phyloP scores from a whole-genome alignment of 1,284 basidiomycete genomes.

The Exobasidium rhododendri region DNA sequence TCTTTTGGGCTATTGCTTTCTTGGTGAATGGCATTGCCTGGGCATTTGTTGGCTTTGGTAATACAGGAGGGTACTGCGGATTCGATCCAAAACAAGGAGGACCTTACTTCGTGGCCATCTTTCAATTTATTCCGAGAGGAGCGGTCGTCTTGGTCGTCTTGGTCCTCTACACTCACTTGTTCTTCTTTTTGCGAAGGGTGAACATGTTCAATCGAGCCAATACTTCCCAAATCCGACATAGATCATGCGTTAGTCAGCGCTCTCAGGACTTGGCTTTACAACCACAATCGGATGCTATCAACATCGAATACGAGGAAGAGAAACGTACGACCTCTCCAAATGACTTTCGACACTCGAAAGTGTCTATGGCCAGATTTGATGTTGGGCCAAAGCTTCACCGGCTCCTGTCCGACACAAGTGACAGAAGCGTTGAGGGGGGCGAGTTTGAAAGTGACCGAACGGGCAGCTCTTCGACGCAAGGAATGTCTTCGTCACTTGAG shows the following conservation, averaged over 20 bases:
- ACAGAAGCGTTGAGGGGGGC: background rate
- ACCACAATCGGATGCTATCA: background rate
- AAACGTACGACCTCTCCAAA: too few species aligned
- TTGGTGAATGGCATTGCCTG: constrained; percentile 34
- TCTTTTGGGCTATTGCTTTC: constrained; percentile 36
- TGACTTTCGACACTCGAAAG: background rate
- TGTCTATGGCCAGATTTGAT: background rate
- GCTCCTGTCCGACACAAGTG: background rate
- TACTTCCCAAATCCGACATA: constrained; percentile 8
- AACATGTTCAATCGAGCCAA: constrained; percentile 34
- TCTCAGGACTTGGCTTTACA: constrained; percentile 16
- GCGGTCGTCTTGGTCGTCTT: constrained; percentile 38
- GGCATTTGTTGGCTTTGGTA: constrained; percentile 28
- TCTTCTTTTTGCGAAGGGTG: constrained; percentile 45
- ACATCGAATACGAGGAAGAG: constrained; percentile 13
- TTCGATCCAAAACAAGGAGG: constrained; percentile 18
- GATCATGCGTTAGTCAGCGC: constrained; percentile 15
- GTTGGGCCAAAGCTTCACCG: background rate
- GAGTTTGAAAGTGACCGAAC: background rate
- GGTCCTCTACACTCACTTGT: constrained; percentile 47
- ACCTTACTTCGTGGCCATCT: constrained; percentile 29
- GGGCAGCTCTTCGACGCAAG: constrained; percentile 4
- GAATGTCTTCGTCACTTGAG: background rate
- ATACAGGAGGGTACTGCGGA: constrained; percentile 40
- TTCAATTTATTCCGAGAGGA: constrained; percentile 35